Conservation (phyloP, 1,284 basidiomycete genomes). For the Heliocybe sulcata region DNA sequence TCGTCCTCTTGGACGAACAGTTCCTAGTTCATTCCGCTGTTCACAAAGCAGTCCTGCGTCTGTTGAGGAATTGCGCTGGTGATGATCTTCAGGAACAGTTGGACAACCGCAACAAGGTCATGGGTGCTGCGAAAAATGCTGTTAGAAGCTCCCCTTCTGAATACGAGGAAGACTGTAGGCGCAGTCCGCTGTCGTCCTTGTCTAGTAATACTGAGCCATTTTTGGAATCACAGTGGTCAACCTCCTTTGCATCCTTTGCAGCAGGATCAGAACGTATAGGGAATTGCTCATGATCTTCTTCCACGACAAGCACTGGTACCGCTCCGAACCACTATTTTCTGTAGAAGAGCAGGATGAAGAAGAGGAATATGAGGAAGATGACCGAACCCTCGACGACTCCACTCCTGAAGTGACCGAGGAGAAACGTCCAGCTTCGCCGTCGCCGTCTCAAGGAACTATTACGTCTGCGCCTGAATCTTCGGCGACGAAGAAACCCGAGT, state of each 20-base stretch:
- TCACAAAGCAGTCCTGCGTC: constrained; percentile 79
- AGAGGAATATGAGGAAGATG: constrained; percentile 41
- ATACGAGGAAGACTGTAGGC: constrained; percentile 80
- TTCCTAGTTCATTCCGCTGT: constrained; percentile 89
- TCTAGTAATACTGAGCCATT: constrained; percentile 7
- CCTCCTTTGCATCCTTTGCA: constrained; percentile 85
- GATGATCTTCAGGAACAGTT: constrained; percentile 82
- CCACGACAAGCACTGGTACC: constrained; percentile 84
- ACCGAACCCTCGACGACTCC: constrained; percentile 16
- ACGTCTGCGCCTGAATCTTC: constrained; percentile 26
- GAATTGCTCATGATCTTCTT: constrained; percentile 95
- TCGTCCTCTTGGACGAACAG: constrained; percentile 83
- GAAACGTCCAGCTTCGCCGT: constrained; percentile 1
- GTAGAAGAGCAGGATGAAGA: constrained; percentile 65
- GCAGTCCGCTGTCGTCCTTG: not conserved
- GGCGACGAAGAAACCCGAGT: constrained; percentile 66
- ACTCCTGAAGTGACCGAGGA: not conserved
- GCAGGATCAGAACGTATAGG: constrained; percentile 82
- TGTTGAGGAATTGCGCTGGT: constrained; percentile 87
- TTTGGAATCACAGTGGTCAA: constrained; percentile 62
- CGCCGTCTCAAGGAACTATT: not conserved
- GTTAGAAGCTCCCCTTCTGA: constrained; percentile 67
- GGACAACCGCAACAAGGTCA: constrained; percentile 66
- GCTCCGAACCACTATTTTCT: constrained; percentile 58
- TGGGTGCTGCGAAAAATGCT: constrained; percentile 77